phyloP scores from a whole-genome alignment of 148 eudicot species.

The Fagopyrum homotropicum region DNA sequence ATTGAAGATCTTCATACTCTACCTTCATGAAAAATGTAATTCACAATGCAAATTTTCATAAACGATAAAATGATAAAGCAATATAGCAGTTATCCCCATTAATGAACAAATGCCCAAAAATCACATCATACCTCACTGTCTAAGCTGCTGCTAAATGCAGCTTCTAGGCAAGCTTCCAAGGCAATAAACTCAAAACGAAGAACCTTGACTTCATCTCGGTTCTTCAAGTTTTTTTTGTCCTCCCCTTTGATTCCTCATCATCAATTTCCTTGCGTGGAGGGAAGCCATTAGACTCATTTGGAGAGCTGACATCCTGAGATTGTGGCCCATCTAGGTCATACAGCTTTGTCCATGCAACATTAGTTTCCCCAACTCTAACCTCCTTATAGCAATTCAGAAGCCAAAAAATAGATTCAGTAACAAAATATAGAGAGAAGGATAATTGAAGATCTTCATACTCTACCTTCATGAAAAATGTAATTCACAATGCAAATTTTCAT shows the following conservation, averaged over 20 bases:
- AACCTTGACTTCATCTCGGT: constrained; percentile 61
- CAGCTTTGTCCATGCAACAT: constrained; percentile 57
- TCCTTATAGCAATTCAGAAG: constrained; percentile 26
- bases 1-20: not conserved
- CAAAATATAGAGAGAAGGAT: not conserved
- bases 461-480: not conserved
- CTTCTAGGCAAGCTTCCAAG: constrained; percentile 95
- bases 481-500: not conserved
- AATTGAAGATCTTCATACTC: not conserved
- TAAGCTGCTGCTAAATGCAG: constrained; percentile 84
- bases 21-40: not conserved
- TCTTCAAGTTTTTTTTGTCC: constrained; percentile 51
- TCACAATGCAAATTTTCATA: not conserved
- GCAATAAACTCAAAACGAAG: constrained; percentile 97
- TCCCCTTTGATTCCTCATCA: constrained; percentile 42
- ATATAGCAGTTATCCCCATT: not conserved
- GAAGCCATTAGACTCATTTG: constrained; percentile 41
- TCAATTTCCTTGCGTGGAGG: constrained; percentile 31
- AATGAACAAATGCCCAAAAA: not conserved
- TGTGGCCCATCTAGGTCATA: constrained; percentile 64
- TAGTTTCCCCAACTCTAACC: constrained; percentile 34
- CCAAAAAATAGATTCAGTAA: constrained; percentile 11
- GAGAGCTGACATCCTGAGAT: constrained; percentile 52
- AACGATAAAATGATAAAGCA: no score
- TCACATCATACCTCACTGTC: constrained; percentile 58